A percentile compares a stretch with the other conserved stretches of the same genome.
Conservation (phyloP, 192 early-diverging fungal species). For the Coemansia brasiliensis region DNA sequence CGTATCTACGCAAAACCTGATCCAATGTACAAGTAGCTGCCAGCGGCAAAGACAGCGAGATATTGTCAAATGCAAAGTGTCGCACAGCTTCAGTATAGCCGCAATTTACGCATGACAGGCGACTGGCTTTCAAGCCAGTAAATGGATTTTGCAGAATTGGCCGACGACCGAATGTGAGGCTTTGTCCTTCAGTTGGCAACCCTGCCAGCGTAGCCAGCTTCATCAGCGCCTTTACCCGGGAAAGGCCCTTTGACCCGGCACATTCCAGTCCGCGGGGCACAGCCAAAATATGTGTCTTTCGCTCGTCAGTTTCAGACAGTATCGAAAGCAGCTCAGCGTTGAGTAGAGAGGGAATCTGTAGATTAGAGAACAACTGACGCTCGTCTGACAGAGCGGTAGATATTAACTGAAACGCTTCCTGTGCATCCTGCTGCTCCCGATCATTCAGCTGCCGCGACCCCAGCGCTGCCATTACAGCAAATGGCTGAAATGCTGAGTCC, state of each 20-base stretch:
- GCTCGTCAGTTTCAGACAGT: conserved; percentile 21
- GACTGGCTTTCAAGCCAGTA: conserved; percentile 71
- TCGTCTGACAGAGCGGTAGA: conserved; percentile 72
- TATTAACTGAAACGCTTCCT: conserved; percentile 83
- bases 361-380: conserved; percentile 24
- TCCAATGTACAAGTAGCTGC: conserved; percentile 40
- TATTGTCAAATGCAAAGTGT: conserved; percentile 80
- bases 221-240: conserved; percentile 48
- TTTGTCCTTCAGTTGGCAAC: conserved; percentile 36
- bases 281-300: conserved; percentile 23
- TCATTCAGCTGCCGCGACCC: conserved; percentile 62
- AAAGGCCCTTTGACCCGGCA: conserved; percentile 43
- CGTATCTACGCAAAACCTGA: conserved; percentile 40
- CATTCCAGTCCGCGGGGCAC: conserved; percentile 50
- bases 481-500: conserved; percentile 61
- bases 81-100: conserved; percentile 76
- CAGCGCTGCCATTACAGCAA: conserved; percentile 63
- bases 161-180: conserved; percentile 40
- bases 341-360: conserved; percentile 48
- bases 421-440: conserved; percentile 83
- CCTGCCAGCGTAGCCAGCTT: conserved; percentile 38
- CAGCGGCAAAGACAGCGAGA: conserved; percentile 69
- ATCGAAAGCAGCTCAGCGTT: conserved; percentile 25
- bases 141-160: conserved; percentile 65
- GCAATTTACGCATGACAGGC: conserved; percentile 76